A percentile compares a stretch with the other conserved stretches of the same genome.
Conservation (phyloP, 768 basidiomycete genomes). For the Suillus weaverae region DNA sequence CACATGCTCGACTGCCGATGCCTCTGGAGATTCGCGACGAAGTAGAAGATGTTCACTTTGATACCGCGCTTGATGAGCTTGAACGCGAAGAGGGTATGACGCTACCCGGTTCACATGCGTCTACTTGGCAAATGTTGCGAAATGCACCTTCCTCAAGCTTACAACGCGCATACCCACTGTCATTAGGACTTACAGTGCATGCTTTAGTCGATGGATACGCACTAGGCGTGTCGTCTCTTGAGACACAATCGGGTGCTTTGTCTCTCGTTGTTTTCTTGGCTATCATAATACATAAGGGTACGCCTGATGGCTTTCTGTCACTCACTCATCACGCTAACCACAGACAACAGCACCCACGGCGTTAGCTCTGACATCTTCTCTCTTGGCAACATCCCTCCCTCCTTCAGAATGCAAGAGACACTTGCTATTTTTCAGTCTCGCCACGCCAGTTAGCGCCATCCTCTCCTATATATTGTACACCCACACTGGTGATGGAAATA, state of each 20-base stretch:
- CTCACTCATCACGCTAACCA: not conserved
- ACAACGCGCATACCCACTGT: slow-evolving; percentile 63
- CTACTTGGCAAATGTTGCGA: slow-evolving; percentile 15
- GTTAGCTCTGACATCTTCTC: slow-evolving; percentile 81
- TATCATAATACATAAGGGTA: slow-evolving; percentile 88
- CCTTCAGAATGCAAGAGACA: slow-evolving; percentile 70
- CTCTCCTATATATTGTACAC: slow-evolving; percentile 70
- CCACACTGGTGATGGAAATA: slow-evolving; percentile 40
- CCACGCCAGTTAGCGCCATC: slow-evolving; percentile 83
- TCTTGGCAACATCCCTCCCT: slow-evolving; percentile 75
- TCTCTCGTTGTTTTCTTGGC: slow-evolving; percentile 90
- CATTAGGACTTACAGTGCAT: slow-evolving; percentile 85
- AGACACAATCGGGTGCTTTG: slow-evolving; percentile 44
- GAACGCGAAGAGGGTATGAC: slow-evolving; percentile 42
- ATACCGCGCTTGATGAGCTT: slow-evolving; percentile 61
- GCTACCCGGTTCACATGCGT: slow-evolving; percentile 9
- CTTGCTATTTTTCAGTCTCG: slow-evolving; percentile 73
- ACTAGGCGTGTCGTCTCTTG: slow-evolving; percentile 73
- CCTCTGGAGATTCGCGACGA: slow-evolving; percentile 2
- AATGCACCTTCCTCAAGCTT: slow-evolving; percentile 24
- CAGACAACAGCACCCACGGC: slow-evolving; percentile 75
- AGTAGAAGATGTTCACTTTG: slow-evolving; percentile 48
- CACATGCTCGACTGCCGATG: slow-evolving; percentile 44
- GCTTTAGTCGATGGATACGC: slow-evolving; percentile 91
- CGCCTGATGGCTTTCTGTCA: slow-evolving; percentile 1